Evolutionary conservation across 1,284 basidiomycete genomes (phyloP).

Genomic region (Lentinula novae-zelandiae): DNA sequence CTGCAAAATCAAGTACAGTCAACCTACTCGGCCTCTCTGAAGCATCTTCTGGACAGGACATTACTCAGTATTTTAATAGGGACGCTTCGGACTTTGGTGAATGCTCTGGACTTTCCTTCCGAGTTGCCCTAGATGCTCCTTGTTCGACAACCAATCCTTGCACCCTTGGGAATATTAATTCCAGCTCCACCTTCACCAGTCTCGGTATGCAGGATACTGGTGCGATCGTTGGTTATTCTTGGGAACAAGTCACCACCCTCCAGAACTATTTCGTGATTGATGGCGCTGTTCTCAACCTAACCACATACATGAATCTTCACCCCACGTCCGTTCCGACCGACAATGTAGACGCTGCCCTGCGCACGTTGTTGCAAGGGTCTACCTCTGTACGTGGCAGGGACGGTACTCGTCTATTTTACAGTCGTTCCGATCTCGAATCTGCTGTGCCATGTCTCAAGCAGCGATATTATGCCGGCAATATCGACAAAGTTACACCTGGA

Average conservation of each 20-base stretch:
- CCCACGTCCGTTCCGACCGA: slow-evolving; percentile 69
- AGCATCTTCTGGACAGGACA: slow-evolving; percentile 77
- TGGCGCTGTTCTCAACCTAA: slow-evolving; percentile 92
- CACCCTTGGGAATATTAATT: slow-evolving; percentile 54
- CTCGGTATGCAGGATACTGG: slow-evolving; percentile 65
- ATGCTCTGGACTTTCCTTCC: slow-evolving; percentile 60
- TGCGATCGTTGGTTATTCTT: slow-evolving; percentile 79
- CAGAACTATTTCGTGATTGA: slow-evolving; percentile 84
- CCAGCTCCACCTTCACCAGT: slow-evolving; percentile 51
- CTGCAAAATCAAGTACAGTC: slow-evolving; percentile 46
- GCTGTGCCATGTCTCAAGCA: slow-evolving; percentile 79
- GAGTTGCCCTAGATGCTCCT: slow-evolving; percentile 71
- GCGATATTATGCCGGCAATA: slow-evolving; percentile 89
- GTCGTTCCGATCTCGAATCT: slow-evolving; percentile 58
- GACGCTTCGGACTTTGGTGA: slow-evolving; percentile 56
- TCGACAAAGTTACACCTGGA: slow-evolving; percentile 95
- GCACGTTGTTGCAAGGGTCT: slow-evolving; percentile 59
- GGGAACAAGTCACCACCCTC: slow-evolving; percentile 74
- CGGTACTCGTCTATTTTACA: slow-evolving; percentile 83
- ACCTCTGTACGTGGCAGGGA: slow-evolving; percentile 72
- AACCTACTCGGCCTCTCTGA: slow-evolving; percentile 58
- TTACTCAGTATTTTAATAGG: slow-evolving; percentile 82
- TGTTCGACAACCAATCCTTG: slow-evolving; percentile 63
- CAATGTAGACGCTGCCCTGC: slow-evolving; percentile 80
- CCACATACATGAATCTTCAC: slow-evolving; percentile 80